Evolutionary conservation across 1,284 basidiomycete species (phyloP), one percentile per base, ranked within the genome.

Genomic region (Taiwanofungus camphoratus): DNA sequence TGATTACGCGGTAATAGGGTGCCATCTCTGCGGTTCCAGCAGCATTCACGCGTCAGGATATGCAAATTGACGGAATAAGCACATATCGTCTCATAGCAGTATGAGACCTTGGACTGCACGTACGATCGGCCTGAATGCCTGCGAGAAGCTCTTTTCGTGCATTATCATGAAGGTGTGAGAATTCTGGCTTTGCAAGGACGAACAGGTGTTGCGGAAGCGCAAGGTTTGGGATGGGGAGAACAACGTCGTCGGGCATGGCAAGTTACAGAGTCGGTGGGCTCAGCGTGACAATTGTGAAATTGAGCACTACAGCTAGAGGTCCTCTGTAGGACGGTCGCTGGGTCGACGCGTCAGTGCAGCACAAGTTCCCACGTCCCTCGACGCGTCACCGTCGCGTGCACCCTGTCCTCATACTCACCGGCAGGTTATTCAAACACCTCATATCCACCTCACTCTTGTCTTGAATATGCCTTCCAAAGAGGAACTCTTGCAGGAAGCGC

Each of bases 151-250:
- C 70, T 15, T 70, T 71, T 36, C 77, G 73, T 7, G 91, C 84
- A 46, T 79, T 68, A 12, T 81, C 74, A 53, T 90, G 87, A 5
- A 87, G 69, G 38, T 77, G 69, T 0, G 68, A 62, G 27, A 92
- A 70, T 2, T 73, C 68, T 0, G 79, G 69, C 19, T 78, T 79
- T 6, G 78, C 76, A 5, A 95, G 72, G 19, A 80, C 76, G 57
- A 89, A 94, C 20, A 86, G 70, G 56, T 84, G 76, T 57, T 92
- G 87, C 1, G 90, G 74, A 18, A 93, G 76, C 16, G 74, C 69
- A 44, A 93, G 79, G 61, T 95, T 92, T 11, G 92, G 92, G 52
- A 88, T 87, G 0, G 90, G 89, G 23, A 89, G 74, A 2, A 91
- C 79, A 20, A 80, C 70, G 54, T 94, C 91, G 67, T 92, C 89